Evolutionary conservation across 139 green algal species (phyloP).

Genomic region (Chlamydomonas urium): DNA sequence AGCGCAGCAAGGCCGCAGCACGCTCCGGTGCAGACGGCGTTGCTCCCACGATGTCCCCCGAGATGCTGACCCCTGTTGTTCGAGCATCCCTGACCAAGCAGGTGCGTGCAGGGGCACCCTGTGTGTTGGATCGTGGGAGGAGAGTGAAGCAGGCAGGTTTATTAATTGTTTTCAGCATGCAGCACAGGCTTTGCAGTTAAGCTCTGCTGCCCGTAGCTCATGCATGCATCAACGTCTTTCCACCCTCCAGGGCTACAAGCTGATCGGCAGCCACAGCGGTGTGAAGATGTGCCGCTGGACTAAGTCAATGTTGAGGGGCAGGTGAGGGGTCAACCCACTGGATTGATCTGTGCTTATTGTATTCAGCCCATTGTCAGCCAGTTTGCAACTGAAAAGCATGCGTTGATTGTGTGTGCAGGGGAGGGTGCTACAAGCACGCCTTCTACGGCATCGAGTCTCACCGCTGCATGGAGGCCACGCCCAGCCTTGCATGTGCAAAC

Average conservation of each 20-base stretch:
- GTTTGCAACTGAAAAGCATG: too few species aligned
- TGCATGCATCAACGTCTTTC: not conserved
- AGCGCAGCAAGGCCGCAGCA: not conserved
- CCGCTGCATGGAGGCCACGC: slow-evolving; percentile 69
- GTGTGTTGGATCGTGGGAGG: too few species aligned
- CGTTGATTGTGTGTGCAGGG: too few species aligned
- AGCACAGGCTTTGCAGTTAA: too few species aligned
- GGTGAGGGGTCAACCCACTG: slow-evolving; percentile 72
- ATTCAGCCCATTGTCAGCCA: too few species aligned
- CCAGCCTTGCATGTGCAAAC: slow-evolving; percentile 73
- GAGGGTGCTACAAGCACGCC: slow-evolving; percentile 81
- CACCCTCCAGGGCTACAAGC: slow-evolving; percentile 63
- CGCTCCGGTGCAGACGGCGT: not conserved
- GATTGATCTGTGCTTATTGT: too few species aligned
- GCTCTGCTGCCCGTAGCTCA: too few species aligned
- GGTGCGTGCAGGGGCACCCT: not conserved
- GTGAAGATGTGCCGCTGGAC: slow-evolving; percentile 81
- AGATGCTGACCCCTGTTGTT: slow-evolving; percentile 64
- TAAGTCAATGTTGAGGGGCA: slow-evolving; percentile 71
- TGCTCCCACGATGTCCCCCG: slow-evolving; percentile 19
- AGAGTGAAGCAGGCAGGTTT: too few species aligned
- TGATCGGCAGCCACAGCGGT: slow-evolving; percentile 77
- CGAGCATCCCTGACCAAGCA: slow-evolving; percentile 66
- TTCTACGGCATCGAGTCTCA: slow-evolving; percentile 85
- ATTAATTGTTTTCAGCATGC: too few species aligned